A percentile compares a stretch with the other conserved stretches of the same genome.
These are phyloP conservation scores for Nepenthes alata DNA, from an alignment of 179 eudicot genomes.

Conservation along the genomic window DNA sequence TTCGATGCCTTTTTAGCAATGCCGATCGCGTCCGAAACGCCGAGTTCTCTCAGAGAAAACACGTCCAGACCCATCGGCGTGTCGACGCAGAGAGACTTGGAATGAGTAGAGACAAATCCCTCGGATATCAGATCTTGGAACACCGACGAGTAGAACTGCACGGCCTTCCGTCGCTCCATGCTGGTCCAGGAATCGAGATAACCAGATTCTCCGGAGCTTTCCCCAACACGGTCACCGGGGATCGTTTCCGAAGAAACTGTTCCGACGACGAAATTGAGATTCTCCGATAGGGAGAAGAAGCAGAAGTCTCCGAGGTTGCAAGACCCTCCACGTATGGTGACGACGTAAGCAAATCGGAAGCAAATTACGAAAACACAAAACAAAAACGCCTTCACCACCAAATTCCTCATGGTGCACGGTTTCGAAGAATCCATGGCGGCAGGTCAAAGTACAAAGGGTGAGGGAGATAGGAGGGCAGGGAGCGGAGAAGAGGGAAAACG, in stretches of 20 bases:
- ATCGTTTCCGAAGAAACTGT: slow-evolving; percentile 5
- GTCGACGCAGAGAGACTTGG: slow-evolving; percentile 47
- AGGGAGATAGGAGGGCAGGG: neutral
- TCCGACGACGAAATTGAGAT: slow-evolving; percentile 12
- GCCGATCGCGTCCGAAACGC: slow-evolving; percentile 37
- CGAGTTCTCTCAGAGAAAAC: slow-evolving; percentile 45
- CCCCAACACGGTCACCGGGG: neutral
- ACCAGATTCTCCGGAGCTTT: neutral
- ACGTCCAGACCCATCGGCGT: slow-evolving; percentile 43
- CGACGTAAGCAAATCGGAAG: slow-evolving; percentile 64
- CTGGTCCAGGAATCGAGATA: slow-evolving; percentile 22
- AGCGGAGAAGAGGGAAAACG: neutral
- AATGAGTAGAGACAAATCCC: slow-evolving; percentile 37
- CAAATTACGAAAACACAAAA: slow-evolving; percentile 48
- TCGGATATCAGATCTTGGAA: slow-evolving; percentile 64
- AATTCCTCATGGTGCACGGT: slow-evolving; percentile 35
- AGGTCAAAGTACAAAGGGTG: neutral
- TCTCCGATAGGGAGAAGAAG: slow-evolving; percentile 46
- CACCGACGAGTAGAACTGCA: slow-evolving; percentile 42
- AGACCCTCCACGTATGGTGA: slow-evolving; percentile 54
- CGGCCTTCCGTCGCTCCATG: slow-evolving; percentile 26
- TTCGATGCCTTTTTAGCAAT: slow-evolving; percentile 37
- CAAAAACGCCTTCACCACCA: slow-evolving; percentile 36
- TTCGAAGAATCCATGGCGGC: slow-evolving; percentile 23
- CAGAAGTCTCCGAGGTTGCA: slow-evolving; percentile 55